phyloP scores from a whole-genome alignment of 768 basidiomycete species.

The Mycena olivaceomarginata region DNA sequence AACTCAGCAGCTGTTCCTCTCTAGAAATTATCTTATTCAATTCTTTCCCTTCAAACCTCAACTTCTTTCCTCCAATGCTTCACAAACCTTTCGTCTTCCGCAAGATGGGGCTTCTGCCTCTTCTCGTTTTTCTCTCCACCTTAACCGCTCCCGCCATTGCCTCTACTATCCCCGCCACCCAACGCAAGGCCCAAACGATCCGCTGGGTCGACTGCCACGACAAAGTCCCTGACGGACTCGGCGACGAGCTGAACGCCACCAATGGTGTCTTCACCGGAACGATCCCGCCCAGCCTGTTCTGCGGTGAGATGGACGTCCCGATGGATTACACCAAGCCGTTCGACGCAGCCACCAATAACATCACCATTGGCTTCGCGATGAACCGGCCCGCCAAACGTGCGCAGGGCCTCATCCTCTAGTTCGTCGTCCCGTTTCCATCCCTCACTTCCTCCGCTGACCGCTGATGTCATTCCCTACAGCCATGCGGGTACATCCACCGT shows the following conservation, averaged over 20 bases:
- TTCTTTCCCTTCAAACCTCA: background rate
- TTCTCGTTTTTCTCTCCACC: background rate
- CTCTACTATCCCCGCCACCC: background rate
- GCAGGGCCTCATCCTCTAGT: constrained; percentile 27
- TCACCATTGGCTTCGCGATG: constrained; percentile 42
- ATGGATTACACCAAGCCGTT: constrained; percentile 39
- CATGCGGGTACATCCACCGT: constrained; percentile 17
- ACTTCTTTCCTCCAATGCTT: background rate
- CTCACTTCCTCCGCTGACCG: background rate
- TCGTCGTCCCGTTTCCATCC: background rate
- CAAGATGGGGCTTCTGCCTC: background rate
- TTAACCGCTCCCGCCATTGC: background rate
- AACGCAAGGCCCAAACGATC: constrained; percentile 21
- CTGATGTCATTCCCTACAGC: background rate
- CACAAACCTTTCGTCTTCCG: background rate
- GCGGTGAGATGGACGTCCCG: constrained; percentile 40
- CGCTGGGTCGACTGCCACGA: constrained; percentile 36
- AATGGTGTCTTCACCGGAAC: background rate
- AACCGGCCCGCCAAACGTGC: constrained; percentile 34
- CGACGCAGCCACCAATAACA: constrained; percentile 18
- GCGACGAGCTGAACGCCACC: constrained; percentile 21
- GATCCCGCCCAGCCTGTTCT: constrained; percentile 28
- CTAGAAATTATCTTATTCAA: background rate
- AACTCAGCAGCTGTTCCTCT: background rate
- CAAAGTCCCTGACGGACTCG: constrained; percentile 21